Base-by-base conservation (phyloP, 371 early-diverging fungal species). In the Sporodiniella umbellata region DNA sequence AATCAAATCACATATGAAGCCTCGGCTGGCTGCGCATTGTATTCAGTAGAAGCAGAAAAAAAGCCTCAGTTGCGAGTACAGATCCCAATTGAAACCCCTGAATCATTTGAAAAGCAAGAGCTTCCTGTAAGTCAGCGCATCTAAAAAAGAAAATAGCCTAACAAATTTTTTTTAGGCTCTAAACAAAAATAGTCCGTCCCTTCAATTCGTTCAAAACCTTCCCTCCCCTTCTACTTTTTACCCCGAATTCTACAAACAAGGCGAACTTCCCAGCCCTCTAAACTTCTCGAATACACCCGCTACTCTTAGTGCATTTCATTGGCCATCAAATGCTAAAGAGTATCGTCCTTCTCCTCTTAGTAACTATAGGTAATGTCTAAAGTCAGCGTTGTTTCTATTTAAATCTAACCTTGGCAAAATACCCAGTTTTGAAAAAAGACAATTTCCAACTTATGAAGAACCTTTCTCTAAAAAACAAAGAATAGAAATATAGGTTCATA, bases 161-260 rank as follows among this genome's bases (percentile, higher is more conserved):
- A 40, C 5, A 3, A 7, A 8, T 38, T 39, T 26, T 38, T 74
- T 6, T 73, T 75, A 5, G 73, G 75, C 11, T 44, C 71, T 40
- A 21, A 40, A 40, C 12, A 40, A 40, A 40, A 40, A 40, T 40
- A 40, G 12, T 12, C 18, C 18, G 3, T 77, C 80, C 2, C 76
- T 78, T 22, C 81, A 87, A 59, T 87, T 87, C 54, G 85, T 85
- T 23, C 88, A 87, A 57, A 88, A 84, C 49, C 61, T 89, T 22
- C 89, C 89, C 4, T 88, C 88, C 8, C 89, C 89, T 5, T 85
- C 83, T 8, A 77, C 85, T 3, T 87, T 88, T 54, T 89, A 86
- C 58, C 84, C 87, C 4, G 78, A 86, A 48, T 83, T 89, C 37
- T 89, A 88, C 48, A 83, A 81, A 48, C 81, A 76, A 54, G 74